Base-by-base conservation (phyloP, 176 grass and related monocot species). In the Elymus sibiricus region DNA sequence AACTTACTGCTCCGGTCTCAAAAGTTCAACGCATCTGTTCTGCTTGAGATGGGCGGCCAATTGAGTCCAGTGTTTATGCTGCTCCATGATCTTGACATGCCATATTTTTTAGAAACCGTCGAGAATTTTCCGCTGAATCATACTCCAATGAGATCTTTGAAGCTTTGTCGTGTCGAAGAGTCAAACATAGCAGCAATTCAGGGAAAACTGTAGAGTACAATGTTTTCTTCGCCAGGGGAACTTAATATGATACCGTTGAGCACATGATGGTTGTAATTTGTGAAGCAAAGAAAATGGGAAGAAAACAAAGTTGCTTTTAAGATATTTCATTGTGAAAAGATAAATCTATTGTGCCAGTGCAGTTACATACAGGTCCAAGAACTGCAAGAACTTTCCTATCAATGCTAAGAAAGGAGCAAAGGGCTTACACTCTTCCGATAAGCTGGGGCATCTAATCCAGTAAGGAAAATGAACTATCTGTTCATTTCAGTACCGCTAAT, bases 61-160 rank as follows among this genome's bases (percentile, higher is more conserved):
- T 37, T 60, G 40, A 65, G 40, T 26, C 40, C 12, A 64, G 2
- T 25, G 75, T 42, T 64, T 73, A 84, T 88, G 39, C 15, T 72
- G 42, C 22, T 59, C 55, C 87, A 84, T 79, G 81, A 84, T 84
- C 55, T 74, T 70, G 87, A 74, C 81, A 79, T 11, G 29, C 22
- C 53, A 28, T 51, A 1, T 40, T 40, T 14, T 73, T 25, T 64
- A 6, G 40, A 43, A 84, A 79, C 8, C 81, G 27, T 17, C 32
- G 17, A 80, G 9, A 34, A 59, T 46, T 82, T 82, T 82, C 71
- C 44, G 34, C 46, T 40, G 64, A 43, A 72, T 58, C 58, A 65
- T 80, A 24, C 9, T 5, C 24, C 4, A 13, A 15, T 43, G 58
- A 56, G 27, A 53, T 29, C 21, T 37, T 84, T 3, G n/a, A 88